These are phyloP conservation scores for Globisporangium canariense DNA, from an alignment of 352 stramenopile genomes.

Conservation along the genomic window DNA sequence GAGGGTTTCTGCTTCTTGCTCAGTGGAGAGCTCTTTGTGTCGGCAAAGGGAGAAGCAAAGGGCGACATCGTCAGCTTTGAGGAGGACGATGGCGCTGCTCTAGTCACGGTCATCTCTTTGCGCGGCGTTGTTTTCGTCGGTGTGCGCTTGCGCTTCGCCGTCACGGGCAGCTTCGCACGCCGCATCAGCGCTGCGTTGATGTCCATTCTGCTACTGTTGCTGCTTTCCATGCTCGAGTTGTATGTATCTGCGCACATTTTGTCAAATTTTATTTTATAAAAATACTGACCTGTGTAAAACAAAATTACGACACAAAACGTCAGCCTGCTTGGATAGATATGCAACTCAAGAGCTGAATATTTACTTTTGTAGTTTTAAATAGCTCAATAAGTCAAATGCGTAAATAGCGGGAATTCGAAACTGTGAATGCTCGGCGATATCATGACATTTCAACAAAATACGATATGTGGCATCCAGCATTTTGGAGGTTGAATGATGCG, in stretches of 20 bases:
- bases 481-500: background rate
- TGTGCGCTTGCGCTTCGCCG: conserved; percentile 38
- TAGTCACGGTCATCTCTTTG: conserved; percentile 11
- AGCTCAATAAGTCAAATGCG: too few relatives aligned
- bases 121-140: conserved; percentile 10
- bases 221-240: background rate
- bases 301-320: too few relatives aligned
- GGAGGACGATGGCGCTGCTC: background rate
- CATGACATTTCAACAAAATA: too few relatives aligned
- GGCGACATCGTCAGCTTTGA: conserved; percentile 22
- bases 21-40: conserved; percentile 5
- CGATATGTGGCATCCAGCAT: too few relatives aligned
- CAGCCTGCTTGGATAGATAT: too few relatives aligned
- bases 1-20: conserved; percentile 10
- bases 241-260: too few relatives aligned
- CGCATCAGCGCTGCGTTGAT: conserved; percentile 51
- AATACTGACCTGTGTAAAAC: too few relatives aligned
- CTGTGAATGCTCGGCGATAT: too few relatives aligned
- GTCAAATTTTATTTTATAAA: too few relatives aligned
- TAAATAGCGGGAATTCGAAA: too few relatives aligned
- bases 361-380: too few relatives aligned
- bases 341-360: too few relatives aligned
- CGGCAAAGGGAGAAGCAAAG: conserved; percentile 15
- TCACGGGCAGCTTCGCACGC: conserved; percentile 25
- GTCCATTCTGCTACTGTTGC: conserved; percentile 15